Base-by-base conservation (phyloP, 192 early-diverging fungal species). In the Podila clonocystis region DNA sequence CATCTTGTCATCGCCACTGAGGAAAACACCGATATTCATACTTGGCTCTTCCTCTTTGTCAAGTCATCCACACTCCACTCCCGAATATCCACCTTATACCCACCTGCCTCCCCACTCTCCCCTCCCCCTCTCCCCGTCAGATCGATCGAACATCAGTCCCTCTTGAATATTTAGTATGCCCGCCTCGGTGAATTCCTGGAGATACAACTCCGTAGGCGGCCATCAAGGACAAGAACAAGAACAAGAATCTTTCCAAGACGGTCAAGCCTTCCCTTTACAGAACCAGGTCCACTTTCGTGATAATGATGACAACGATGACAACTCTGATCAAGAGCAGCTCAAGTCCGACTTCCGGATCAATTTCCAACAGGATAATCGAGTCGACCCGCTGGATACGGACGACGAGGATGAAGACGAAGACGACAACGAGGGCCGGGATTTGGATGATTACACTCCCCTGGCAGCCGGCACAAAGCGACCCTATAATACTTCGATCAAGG, bases 391-490 rank as follows among this genome's bases (percentile, higher is more conserved):
- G 33, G 24, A 65, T 19, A 49, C 31, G n/a, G 65, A 67, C 26
- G 61, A 75, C 20, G 67, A 76, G 12, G 63, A 76, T 22, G 67
- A 76, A 0, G 64, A 70, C 4, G 68, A 67, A 5, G 58, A 75
- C 15, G 62, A 70, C 17, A 29, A 66, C 20, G 64, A 78, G 22
- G 33, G 68, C 38, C 55, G 57, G 2, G 33, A 62, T 52, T 31
- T 76, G 62, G 58, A 60, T 55, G 77, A 73, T 28, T 34, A 49
- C 58, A 66, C 62, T 31, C 76, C 70, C n/a, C 65, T 79, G 38
- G 52, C 52, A n/a, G 64, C 76, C 22, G 59, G 68, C 60, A 34
- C 65, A 5, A 72, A 68, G 38, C 65, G 65, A 19, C 62, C 34
- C 65, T 41, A 62, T 6, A 31, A 11, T 8, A 31, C 52, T 26